Percentiles rank a stretch among this genome's conserved stretches.
Conservation (phyloP, 164 flowering plant genomes). For the Aristolochia californica region DNA sequence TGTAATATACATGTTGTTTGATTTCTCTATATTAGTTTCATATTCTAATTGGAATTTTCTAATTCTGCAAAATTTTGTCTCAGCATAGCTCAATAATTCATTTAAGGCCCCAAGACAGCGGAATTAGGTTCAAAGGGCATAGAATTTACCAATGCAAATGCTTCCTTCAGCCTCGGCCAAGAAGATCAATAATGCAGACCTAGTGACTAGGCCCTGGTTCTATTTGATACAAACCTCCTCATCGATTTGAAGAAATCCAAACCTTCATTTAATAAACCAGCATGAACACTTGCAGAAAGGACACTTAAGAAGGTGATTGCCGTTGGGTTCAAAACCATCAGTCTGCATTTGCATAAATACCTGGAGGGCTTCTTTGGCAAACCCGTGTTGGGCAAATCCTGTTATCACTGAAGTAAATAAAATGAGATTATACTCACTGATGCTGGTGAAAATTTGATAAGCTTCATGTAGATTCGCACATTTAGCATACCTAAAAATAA, state of each 20-base stretch:
- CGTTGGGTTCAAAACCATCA: constrained; percentile 22
- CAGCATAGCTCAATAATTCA: constrained; percentile 32
- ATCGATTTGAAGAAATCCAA: constrained; percentile 27
- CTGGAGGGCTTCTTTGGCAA: constrained; percentile 25
- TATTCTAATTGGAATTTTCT: neutral
- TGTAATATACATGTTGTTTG: too few species aligned
- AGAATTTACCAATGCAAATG: constrained; percentile 27
- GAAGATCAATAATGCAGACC: constrained; percentile 44
- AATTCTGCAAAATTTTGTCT: constrained; percentile 1
- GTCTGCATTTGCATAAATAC: constrained; percentile 21
- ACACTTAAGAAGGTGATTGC: constrained; percentile 31
- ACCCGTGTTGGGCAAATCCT: constrained; percentile 43
- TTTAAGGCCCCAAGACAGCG: constrained; percentile 77
- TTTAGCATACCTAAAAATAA: constrained; percentile 39
- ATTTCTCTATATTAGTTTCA: too few species aligned
- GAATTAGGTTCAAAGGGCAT: constrained; percentile 78
- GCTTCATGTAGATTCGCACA: constrained; percentile 35
- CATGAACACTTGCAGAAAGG: constrained; percentile 37
- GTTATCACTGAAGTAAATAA: constrained; percentile 36
- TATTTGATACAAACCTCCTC: constrained; percentile 20
- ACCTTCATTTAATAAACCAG: constrained; percentile 36
- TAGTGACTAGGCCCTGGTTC: constrained; percentile 42
- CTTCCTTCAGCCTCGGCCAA: constrained; percentile 32
- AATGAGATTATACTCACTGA: constrained; percentile 21
- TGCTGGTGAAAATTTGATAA: constrained; percentile 18